Evolutionary conservation across 192 early-diverging fungal species (phyloP).

Genomic region (Mortierella alpina): DNA sequence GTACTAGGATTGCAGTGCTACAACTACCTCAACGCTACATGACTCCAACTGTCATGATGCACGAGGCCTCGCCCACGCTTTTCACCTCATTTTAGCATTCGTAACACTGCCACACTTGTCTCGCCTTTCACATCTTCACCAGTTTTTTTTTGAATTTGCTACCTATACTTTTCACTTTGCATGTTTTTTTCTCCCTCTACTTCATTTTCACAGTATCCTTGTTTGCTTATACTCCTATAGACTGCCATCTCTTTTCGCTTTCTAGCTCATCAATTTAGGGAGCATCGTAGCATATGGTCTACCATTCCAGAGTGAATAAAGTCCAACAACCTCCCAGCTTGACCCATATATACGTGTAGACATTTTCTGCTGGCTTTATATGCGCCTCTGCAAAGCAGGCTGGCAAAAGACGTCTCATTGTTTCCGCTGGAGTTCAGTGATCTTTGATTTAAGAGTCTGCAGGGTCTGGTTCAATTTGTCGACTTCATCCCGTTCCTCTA

Average conservation of each 20-base stretch:
- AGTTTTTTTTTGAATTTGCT: neutral
- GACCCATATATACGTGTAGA: too few species aligned
- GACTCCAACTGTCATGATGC: too few species aligned
- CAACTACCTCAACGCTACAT: too few species aligned
- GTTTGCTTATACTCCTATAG: neutral
- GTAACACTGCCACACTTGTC: neutral
- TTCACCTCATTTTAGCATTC: neutral
- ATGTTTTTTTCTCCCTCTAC: neutral
- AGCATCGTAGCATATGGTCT: neutral
- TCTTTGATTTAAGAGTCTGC: too few species aligned
- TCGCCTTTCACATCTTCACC: neutral
- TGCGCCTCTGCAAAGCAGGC: too few species aligned
- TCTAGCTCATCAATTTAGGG: neutral
- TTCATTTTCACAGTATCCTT: neutral
- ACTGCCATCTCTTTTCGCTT: conserved; percentile 2
- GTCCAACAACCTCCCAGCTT: neutral
- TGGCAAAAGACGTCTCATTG: too few species aligned
- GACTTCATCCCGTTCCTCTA: conserved; percentile 18
- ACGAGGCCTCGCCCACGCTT: neutral
- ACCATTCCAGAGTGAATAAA: conserved; percentile 31
- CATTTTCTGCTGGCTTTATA: too few species aligned
- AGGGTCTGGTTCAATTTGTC: neutral
- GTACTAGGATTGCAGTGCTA: neutral
- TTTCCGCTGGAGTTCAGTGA: too few species aligned
- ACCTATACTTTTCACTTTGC: neutral